Evolutionary conservation across 305 asterid genomes (phyloP).

Genomic region (Coffea humblotiana): DNA sequence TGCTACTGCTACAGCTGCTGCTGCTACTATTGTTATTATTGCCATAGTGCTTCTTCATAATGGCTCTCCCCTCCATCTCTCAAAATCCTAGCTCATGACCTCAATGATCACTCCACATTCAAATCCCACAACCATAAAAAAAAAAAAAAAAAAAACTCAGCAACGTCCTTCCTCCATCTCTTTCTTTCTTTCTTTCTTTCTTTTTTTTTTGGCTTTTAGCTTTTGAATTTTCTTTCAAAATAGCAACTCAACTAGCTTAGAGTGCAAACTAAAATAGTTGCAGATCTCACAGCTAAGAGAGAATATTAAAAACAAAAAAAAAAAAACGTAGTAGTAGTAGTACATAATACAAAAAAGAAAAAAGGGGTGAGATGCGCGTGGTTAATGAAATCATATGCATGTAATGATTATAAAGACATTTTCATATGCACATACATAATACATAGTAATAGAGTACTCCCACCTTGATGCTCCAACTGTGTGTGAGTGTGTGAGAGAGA

Average conservation of each 20-base stretch:
- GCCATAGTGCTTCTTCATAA: slow-evolving; percentile 51
- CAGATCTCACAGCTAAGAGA: not conserved
- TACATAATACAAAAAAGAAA: too few species aligned
- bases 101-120: not conserved
- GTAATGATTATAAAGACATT: not conserved
- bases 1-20: slow-evolving; percentile 10
- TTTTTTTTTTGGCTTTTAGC: too few species aligned
- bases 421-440: too few species aligned
- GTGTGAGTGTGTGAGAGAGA: too few species aligned
- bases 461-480: too few species aligned
- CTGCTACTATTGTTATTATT: not conserved
- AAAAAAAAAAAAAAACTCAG: too few species aligned
- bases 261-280: not conserved
- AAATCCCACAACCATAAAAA: too few species aligned
- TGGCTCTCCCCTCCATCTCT: slow-evolving; percentile 48
- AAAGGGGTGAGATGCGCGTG: not conserved
- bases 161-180: too few species aligned
- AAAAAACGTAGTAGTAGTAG: too few species aligned
- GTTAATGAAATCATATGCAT: not conserved
- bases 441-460: too few species aligned
- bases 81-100: not conserved
- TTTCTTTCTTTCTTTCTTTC: too few species aligned
- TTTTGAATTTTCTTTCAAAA: too few species aligned
- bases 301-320: not conserved
- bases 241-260: not conserved